Evolutionary conservation across 2,329 filamentous ascomycete species (phyloP).

Genomic region (Ophiosphaerella herpotricha): DNA sequence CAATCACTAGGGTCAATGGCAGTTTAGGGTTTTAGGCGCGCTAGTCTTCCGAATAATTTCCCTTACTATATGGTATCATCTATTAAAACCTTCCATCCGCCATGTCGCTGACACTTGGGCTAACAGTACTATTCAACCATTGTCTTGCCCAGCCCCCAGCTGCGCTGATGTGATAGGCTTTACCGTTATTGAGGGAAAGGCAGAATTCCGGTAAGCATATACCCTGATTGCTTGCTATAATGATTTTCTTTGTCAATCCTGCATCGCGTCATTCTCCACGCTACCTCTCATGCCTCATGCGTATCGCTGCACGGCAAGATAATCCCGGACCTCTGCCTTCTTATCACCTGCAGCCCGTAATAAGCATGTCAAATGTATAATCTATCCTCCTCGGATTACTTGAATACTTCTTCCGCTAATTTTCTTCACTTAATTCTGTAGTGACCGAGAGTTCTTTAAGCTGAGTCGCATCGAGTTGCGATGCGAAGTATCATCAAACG

Average conservation of each 20-base stretch:
- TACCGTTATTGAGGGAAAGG: slow-evolving; percentile 32
- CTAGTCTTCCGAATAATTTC: slow-evolving; percentile 41
- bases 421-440: slow-evolving; percentile 12
- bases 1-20: slow-evolving; percentile 34
- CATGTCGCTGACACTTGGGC: slow-evolving; percentile 15
- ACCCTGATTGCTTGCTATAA: slow-evolving; percentile 4
- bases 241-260: slow-evolving; percentile 5
- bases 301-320: slow-evolving; percentile 9
- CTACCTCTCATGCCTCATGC: slow-evolving; percentile 10
- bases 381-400: slow-evolving; percentile 8
- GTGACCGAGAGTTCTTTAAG: slow-evolving; percentile 47
- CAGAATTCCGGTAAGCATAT: slow-evolving; percentile 39
- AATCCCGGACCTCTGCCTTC: slow-evolving; percentile 23
- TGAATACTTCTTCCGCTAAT: slow-evolving; percentile 11
- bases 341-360: slow-evolving; percentile 22
- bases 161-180: slow-evolving; percentile 42
- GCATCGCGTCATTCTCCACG: slow-evolving; percentile 8
- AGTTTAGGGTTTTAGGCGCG: slow-evolving; percentile 41
- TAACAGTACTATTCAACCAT: slow-evolving; percentile 41
- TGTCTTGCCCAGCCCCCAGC: slow-evolving; percentile 29
- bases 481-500: slow-evolving; percentile 36
- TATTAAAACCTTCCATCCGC: slow-evolving; percentile 29
- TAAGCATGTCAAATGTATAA: slow-evolving; percentile 23
- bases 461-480: slow-evolving; percentile 45
- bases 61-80: slow-evolving; percentile 44